Conservation (phyloP, 2,329 filamentous ascomycete genomes). For the Colletotrichum sp. region DNA sequence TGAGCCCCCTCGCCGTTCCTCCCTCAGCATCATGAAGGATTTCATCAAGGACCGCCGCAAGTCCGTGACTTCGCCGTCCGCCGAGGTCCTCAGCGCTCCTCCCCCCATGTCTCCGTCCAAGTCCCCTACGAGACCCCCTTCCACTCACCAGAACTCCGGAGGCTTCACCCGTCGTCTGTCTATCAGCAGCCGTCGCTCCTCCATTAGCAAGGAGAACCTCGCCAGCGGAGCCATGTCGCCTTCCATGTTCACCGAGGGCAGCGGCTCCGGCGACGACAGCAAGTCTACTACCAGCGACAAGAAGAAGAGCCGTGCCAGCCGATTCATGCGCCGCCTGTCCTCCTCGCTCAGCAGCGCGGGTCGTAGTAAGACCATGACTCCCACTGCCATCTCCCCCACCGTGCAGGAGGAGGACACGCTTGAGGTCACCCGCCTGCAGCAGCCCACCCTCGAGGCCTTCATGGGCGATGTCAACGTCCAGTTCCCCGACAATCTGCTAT, state of each 20-base stretch:
- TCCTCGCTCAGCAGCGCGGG: conserved; percentile 52
- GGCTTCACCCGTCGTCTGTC: conserved; percentile 66
- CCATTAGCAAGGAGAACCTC: conserved; percentile 49
- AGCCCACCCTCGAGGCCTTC: conserved; percentile 61
- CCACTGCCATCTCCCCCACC: conserved; percentile 52
- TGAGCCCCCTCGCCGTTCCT: conserved; percentile 56
- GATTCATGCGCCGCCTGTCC: conserved; percentile 64
- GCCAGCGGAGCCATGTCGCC: conserved; percentile 38
- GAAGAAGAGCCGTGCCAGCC: conserved; percentile 56
- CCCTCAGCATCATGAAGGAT: conserved; percentile 62
- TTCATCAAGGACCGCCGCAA: conserved; percentile 65
- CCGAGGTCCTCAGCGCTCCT: conserved; percentile 40
- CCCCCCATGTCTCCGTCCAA: conserved; percentile 34
- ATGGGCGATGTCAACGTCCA: conserved; percentile 95
- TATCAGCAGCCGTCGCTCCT: conserved; percentile 66
- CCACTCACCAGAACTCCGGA: conserved; percentile 43
- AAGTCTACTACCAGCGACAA: conserved; percentile 46
- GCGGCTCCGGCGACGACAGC: conserved; percentile 52
- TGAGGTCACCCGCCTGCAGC: conserved; percentile 35
- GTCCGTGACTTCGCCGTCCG: conserved; percentile 53
- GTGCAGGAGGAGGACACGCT: conserved; percentile 53
- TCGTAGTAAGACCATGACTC: conserved; percentile 47
- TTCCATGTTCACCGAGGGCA: conserved; percentile 46
- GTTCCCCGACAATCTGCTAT: conserved; percentile 93
- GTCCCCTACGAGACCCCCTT: conserved; percentile 52